Evolutionary conservation across 1,284 basidiomycete genomes (phyloP).

Genomic region (Pulveroboletus sp.): DNA sequence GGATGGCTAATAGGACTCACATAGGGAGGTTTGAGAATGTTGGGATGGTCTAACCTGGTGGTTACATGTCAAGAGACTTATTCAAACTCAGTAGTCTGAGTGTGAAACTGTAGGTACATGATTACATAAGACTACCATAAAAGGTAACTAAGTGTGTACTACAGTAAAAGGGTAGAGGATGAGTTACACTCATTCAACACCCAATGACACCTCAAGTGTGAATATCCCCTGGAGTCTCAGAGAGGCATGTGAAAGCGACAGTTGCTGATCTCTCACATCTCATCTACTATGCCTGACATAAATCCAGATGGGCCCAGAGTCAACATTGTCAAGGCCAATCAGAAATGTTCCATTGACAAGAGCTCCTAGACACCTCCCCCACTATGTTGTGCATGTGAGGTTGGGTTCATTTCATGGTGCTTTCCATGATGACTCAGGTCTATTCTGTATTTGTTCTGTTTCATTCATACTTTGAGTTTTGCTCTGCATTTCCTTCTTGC

Average conservation of each 20-base stretch:
- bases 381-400: slow-evolving; percentile 7
- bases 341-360: slow-evolving; percentile 31
- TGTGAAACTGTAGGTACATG: no score
- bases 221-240: slow-evolving; percentile 55
- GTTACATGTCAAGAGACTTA: no score
- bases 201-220: slow-evolving; percentile 52
- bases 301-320: slow-evolving; percentile 21
- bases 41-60: no score
- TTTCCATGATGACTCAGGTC: slow-evolving; percentile 1
- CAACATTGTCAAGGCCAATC: slow-evolving; percentile 19
- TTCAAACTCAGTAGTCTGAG: no score
- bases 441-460: slow-evolving; percentile 11
- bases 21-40: no score
- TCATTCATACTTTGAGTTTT: slow-evolving; percentile 14
- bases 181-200: slow-evolving; percentile 44
- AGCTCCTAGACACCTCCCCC: slow-evolving; percentile 10
- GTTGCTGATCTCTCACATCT: slow-evolving; percentile 31
- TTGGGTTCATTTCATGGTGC: slow-evolving; percentile 2
- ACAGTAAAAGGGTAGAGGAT: no score
- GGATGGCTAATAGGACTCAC: no score
- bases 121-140: no score
- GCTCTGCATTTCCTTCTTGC: slow-evolving; percentile 8
- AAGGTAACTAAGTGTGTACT: no score
- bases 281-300: slow-evolving; percentile 24
- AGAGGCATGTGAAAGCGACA: slow-evolving; percentile 56